Evolutionary conservation across 345 rosid genomes (phyloP).

Genomic region (Toxicodendron radicans): DNA sequence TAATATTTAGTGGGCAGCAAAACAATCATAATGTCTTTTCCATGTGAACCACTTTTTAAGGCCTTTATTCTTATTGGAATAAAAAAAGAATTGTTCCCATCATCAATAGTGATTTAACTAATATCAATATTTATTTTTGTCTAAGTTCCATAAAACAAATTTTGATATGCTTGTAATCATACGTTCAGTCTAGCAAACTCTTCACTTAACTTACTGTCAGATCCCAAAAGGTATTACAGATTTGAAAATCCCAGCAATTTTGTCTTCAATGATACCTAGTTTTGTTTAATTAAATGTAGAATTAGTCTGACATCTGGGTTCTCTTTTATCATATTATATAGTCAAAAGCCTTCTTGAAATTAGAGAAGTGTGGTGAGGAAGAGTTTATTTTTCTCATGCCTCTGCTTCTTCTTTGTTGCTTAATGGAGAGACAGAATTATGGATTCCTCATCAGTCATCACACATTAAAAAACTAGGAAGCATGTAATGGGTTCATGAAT

Average conservation of each 20-base stretch:
- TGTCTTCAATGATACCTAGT: too few relatives aligned
- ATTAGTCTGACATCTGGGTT: neutral
- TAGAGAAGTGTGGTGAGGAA: neutral
- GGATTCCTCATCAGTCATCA: too few relatives aligned
- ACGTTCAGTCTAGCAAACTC: neutral
- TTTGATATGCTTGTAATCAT: too few relatives aligned
- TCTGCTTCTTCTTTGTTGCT: neutral
- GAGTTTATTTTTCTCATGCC: neutral
- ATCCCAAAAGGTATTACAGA: too few relatives aligned
- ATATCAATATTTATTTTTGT: neutral
- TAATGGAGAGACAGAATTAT: constrained; percentile 20
- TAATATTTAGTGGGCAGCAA: constrained; percentile 39
- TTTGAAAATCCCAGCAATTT: too few relatives aligned
- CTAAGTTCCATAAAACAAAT: neutral
- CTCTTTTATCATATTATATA: neutral
- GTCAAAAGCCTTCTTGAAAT: neutral
- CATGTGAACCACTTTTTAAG: constrained; percentile 26
- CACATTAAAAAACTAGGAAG: neutral
- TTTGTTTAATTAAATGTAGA: neutral
- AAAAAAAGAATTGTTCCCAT: constrained; percentile 10
- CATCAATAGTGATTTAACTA: neutral
- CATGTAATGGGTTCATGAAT: neutral
- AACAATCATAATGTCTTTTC: constrained; percentile 38
- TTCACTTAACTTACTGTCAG: too few relatives aligned
- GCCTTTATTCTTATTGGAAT: constrained; percentile 16